Base-by-base conservation (phyloP, 441 rosid genomes). In the Populus hybrid region DNA sequence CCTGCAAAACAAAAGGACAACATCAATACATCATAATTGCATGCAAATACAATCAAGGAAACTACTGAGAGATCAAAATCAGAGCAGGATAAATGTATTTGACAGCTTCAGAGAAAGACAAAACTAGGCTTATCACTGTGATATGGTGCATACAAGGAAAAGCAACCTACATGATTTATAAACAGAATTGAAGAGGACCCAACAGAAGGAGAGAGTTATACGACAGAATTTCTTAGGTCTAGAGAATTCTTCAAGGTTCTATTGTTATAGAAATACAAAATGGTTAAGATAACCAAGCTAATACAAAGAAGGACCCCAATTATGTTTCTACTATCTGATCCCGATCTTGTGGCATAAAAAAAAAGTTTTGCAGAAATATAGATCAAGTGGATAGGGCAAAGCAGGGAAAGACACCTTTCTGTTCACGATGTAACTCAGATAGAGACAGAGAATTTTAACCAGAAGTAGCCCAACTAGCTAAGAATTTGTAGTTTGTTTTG, bases 1-100 rank as follows among this genome's bases (percentile, higher is more conserved):
- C 98, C 98, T 95, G 81, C 6, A 30, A 83, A 82, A 82, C 23
- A 70, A 28, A 1, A 71, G 34, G n/a, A 50, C 59, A 50, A 1
- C 59, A 50, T 16, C 6, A 6, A n/a, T 2, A n/a, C 26, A 26
- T 21, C 61, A 40, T 32, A 67, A 83, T 72, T n/a, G 23, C 59
- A 73, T 40, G 64, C 26, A 74, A 32, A 30, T 6, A 64, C 53
- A 73, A 28, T 16, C 35, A 35, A 4, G 6, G 1, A 18, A 8
- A 64, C 35, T 66, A 32, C 26, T 35, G 18, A 57, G 23, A 74
- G 69, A 8, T 57, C 66, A 14, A 64, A 35, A 32, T 42, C 23
- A 69, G 75, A 79, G 76, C 53, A 78, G 42, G n/a, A 28, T 59
- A 59, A 23, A 14, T 50, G 21, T 64, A 65, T 11, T 24, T 34